phyloP scores from a whole-genome alignment of 257 asterid genomes.

The Sherardia arvensis region DNA sequence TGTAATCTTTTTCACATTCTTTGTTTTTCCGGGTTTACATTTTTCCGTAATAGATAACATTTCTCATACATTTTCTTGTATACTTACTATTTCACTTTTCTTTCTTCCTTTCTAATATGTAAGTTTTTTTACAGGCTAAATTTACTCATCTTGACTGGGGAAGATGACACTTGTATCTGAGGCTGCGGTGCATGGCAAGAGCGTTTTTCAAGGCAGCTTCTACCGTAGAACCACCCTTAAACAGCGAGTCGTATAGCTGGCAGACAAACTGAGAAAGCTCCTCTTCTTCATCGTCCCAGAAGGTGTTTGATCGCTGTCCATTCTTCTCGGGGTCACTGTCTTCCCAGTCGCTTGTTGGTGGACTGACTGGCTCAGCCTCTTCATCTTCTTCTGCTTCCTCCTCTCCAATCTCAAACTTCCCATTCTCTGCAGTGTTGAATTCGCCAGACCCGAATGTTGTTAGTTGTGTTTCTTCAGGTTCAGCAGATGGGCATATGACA shows the following conservation, averaged over 20 bases:
- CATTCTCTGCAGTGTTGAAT: slow-evolving; percentile 55
- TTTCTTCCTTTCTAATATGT: not conserved
- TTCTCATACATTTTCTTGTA: not conserved
- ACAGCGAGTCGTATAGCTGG: slow-evolving; percentile 60
- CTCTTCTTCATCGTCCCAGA: slow-evolving; percentile 92
- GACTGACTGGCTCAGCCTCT: slow-evolving; percentile 49
- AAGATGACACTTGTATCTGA: slow-evolving; percentile 67
- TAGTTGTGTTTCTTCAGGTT: slow-evolving; percentile 74
- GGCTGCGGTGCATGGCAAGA: slow-evolving; percentile 49
- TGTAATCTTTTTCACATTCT: not conserved
- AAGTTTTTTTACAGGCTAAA: slow-evolving; percentile 15
- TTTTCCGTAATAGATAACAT: not conserved
- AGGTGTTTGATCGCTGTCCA: slow-evolving; percentile 33
- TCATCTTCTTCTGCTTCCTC: slow-evolving; percentile 62
- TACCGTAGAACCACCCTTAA: slow-evolving; percentile 60
- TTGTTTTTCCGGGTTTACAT: not conserved
- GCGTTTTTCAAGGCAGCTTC: slow-evolving; percentile 55
- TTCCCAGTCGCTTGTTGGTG: slow-evolving; percentile 92
- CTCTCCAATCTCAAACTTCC: slow-evolving; percentile 86
- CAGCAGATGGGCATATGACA: slow-evolving; percentile 77
- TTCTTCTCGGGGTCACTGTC: slow-evolving; percentile 67
- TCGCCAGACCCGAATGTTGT: slow-evolving; percentile 76
- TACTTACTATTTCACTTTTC: not conserved
- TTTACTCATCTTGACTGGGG: slow-evolving; percentile 16
- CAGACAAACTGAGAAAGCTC: slow-evolving; percentile 66